Conservation (phyloP, 768 basidiomycete genomes). For the Paxillus involutus region DNA sequence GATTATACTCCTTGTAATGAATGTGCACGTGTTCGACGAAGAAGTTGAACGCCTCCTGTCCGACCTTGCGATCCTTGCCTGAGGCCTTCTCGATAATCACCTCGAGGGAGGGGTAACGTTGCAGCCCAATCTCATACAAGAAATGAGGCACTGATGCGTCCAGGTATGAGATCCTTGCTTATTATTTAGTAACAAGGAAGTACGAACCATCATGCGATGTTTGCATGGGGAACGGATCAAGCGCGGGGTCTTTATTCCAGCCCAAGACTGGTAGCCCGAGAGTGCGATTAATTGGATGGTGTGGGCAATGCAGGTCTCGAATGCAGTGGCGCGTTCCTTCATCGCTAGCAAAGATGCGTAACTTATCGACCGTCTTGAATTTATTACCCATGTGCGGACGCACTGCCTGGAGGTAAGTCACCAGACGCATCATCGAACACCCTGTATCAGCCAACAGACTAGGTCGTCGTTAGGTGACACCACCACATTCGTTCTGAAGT, state of each 20-base stretch:
- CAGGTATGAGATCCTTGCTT: too few relatives aligned
- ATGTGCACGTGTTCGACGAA: slow-evolving; percentile 65
- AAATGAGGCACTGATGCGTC: slow-evolving; percentile 42
- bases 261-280: slow-evolving; percentile 81
- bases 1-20: slow-evolving; percentile 56
- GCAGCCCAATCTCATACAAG: slow-evolving; percentile 63
- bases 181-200: too few relatives aligned
- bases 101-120: slow-evolving; percentile 61
- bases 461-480: not conserved
- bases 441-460: not conserved
- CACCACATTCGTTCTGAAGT: not conserved
- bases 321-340: slow-evolving; percentile 1
- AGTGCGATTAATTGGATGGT: slow-evolving; percentile 61
- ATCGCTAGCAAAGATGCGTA: slow-evolving; percentile 6
- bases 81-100: slow-evolving; percentile 59
- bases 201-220: too few relatives aligned
- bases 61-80: slow-evolving; percentile 43
- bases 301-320: slow-evolving; percentile 78
- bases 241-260: slow-evolving; percentile 42
- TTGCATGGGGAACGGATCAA: too few relatives aligned
- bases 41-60: slow-evolving; percentile 68
- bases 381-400: not conserved
- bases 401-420: not conserved
- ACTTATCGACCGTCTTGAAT: not conserved
- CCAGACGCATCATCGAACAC: not conserved